Evolutionary conservation across 169 alveolate genomes (phyloP).

Genomic region (Plasmodium chabaudi): DNA sequence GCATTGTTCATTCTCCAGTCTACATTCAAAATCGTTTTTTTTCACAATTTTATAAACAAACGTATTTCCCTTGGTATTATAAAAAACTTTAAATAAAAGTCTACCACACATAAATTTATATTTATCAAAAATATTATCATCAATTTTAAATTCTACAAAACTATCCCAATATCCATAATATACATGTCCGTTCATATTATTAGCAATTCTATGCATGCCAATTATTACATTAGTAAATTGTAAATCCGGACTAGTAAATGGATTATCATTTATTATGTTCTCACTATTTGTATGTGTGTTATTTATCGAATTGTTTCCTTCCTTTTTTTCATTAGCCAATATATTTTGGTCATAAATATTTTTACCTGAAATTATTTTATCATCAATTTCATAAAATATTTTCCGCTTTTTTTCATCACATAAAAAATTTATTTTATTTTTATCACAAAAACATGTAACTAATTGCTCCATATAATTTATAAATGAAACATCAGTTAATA

Average conservation of each 20-base stretch:
- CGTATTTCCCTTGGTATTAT: background rate
- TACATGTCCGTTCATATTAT: slow-evolving; percentile 27
- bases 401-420: background rate
- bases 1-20: background rate
- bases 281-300: background rate
- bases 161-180: slow-evolving; percentile 38
- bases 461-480: background rate
- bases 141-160: slow-evolving; percentile 17
- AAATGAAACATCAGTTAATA: slow-evolving; percentile 35
- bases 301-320: background rate
- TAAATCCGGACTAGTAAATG: background rate
- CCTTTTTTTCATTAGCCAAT: background rate
- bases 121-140: slow-evolving; percentile 3
- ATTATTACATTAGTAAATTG: slow-evolving; percentile 13
- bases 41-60: slow-evolving; percentile 42
- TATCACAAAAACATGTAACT: slow-evolving; percentile 21
- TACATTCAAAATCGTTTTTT: background rate
- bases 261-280: background rate
- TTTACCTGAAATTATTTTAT: background rate
- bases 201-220: slow-evolving; percentile 42
- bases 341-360: background rate
- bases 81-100: slow-evolving; percentile 22
- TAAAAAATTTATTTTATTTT: background rate
- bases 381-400: background rate
- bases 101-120: slow-evolving; percentile 62